These are phyloP conservation scores for Boletus rufocinnamomeus DNA, from an alignment of 768 basidiomycete species.

Conservation along the genomic window DNA sequence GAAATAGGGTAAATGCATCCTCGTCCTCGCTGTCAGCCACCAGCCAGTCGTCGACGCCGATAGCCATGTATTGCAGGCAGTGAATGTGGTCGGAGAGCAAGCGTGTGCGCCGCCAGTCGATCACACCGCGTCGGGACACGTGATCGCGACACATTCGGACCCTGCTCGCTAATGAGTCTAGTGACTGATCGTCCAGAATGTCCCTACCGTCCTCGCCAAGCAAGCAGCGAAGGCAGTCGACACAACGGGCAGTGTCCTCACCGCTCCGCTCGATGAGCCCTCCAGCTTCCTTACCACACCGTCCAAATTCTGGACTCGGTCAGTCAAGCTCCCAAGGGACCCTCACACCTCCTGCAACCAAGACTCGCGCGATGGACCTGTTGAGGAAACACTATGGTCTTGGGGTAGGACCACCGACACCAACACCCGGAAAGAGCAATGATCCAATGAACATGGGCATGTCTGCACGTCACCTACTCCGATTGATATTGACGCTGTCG, in stretches of 20 bases:
- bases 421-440: slow-evolving; percentile 52
- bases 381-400: slow-evolving; percentile 87
- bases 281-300: slow-evolving; percentile 21
- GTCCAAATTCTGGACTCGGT: slow-evolving; percentile 20
- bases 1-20: slow-evolving; percentile 6
- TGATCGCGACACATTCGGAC: slow-evolving; percentile 24
- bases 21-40: slow-evolving; percentile 53
- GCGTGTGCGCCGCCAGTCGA: slow-evolving; percentile 3
- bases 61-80: slow-evolving; percentile 8
- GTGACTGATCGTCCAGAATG: slow-evolving; percentile 5
- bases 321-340: slow-evolving; percentile 27
- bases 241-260: slow-evolving; percentile 42
- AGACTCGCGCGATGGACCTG: slow-evolving; percentile 70
- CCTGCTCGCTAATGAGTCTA: not conserved
- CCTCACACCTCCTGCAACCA: slow-evolving; percentile 37
- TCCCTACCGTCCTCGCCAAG: slow-evolving; percentile 18
- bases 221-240: slow-evolving; percentile 26
- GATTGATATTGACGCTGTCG: slow-evolving; percentile 4
- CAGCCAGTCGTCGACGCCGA: slow-evolving; percentile 39
- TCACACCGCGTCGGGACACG: slow-evolving; percentile 20
- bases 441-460: slow-evolving; percentile 85
- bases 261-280: slow-evolving; percentile 48
- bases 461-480: slow-evolving; percentile 19
- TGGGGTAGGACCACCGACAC: slow-evolving; percentile 69
- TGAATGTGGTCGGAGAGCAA: slow-evolving; percentile 1